Evolutionary conservation across 2,329 filamentous ascomycete species (phyloP).

Genomic region (Penicillium sp.): DNA sequence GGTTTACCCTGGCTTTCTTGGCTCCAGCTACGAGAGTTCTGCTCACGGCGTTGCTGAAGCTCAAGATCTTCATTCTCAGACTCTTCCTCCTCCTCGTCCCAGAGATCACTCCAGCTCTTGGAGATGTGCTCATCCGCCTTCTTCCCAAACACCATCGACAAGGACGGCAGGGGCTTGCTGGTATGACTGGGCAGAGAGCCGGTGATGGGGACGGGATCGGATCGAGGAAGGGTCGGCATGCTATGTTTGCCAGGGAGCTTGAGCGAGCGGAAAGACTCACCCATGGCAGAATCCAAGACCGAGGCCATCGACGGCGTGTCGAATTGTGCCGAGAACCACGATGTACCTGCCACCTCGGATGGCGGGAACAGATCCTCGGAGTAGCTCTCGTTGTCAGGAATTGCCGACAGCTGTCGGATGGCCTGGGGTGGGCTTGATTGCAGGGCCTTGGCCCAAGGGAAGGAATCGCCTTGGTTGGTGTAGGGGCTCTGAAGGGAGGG

Average conservation of each 20-base stretch:
- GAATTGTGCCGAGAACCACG: conserved; percentile 73
- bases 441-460: conserved; percentile 91
- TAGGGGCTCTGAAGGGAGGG: conserved; percentile 88
- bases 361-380: conserved; percentile 80
- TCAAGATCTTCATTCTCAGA: conserved; percentile 58
- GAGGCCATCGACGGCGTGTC: conserved; percentile 80
- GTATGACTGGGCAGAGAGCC: conserved; percentile 68
- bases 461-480: conserved; percentile 69
- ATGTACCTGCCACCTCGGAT: conserved; percentile 60
- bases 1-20: conserved; percentile 61
- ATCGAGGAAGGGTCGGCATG: conserved; percentile 46
- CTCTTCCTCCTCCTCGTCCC: conserved; percentile 92
- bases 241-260: conserved; percentile 45
- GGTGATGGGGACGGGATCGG: conserved; percentile 66
- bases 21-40: conserved; percentile 74
- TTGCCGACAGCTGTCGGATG: conserved; percentile 80
- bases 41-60: conserved; percentile 55
- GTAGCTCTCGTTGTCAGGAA: conserved; percentile 73
- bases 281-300: conserved; percentile 75
- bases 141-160: conserved; percentile 75
- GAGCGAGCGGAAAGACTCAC: conserved; percentile 73
- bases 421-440: conserved; percentile 67
- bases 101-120: conserved; percentile 99
- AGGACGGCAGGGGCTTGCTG: conserved; percentile 58
- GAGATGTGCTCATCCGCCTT: conserved; percentile 70